Conservation (phyloP, 345 rosid species). For the Diplotaxis tenuifolia region DNA sequence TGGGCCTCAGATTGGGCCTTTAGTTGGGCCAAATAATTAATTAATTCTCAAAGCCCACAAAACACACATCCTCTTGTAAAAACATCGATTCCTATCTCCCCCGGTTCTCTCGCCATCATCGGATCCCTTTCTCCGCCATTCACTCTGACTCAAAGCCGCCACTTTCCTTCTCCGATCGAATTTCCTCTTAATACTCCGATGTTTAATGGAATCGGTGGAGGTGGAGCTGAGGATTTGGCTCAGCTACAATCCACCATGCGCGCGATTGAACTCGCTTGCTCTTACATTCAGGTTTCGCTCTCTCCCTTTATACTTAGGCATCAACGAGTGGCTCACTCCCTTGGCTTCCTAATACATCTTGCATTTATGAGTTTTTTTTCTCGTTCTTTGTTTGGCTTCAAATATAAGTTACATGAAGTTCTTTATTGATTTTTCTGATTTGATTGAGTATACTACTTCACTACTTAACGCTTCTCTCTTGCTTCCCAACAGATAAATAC, state of each 20-base stretch:
- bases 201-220: conserved; percentile 45
- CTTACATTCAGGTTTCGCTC: conserved; percentile 73
- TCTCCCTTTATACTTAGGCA: conserved; percentile 2
- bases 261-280: conserved; percentile 93
- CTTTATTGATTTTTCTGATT: conserved; percentile 1
- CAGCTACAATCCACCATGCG: conserved; percentile 84
- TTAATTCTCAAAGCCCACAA: not conserved
- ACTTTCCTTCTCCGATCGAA: conserved; percentile 15
- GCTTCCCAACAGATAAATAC: conserved; percentile 59
- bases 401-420: conserved; percentile 23
- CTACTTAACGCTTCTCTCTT: conserved; percentile 1
- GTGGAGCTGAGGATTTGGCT: conserved; percentile 49
- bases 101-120: conserved; percentile 33
- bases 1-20: not conserved
- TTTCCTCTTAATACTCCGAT: conserved; percentile 22
- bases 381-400: conserved; percentile 20
- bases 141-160: conserved; percentile 32
- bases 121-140: conserved; percentile 36
- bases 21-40: not conserved
- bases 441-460: not conserved
- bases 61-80: not conserved
- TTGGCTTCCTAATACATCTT: conserved; percentile 5
- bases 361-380: conserved; percentile 27
- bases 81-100: conserved; percentile 22
- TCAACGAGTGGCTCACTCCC: not conserved